phyloP scores from a whole-genome alignment of 129 eudicot species.

The Logfia minima region DNA sequence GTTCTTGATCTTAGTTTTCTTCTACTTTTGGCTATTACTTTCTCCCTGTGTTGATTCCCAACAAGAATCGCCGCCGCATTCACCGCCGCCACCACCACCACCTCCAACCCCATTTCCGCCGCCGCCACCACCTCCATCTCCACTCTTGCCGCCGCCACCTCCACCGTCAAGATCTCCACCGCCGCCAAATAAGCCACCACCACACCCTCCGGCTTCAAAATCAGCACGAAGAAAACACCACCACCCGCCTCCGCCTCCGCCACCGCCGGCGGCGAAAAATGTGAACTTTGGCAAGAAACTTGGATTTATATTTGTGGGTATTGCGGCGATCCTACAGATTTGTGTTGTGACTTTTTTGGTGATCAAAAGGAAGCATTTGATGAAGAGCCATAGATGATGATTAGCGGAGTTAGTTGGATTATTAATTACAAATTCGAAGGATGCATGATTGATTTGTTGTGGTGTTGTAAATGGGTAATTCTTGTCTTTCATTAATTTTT shows the following conservation, averaged over 20 bases:
- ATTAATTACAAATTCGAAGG: background rate
- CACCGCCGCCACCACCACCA: background rate
- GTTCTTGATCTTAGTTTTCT: background rate
- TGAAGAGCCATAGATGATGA: constrained; percentile 20
- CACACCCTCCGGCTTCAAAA: constrained; percentile 23
- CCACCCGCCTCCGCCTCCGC: constrained; percentile 4
- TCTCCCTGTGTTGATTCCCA: background rate
- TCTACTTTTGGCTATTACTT: background rate
- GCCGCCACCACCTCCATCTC: background rate
- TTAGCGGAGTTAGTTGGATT: background rate
- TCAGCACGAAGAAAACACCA: constrained; percentile 10
- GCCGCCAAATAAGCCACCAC: background rate
- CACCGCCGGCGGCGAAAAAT: background rate
- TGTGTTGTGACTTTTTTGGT: constrained; percentile 36
- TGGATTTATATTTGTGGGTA: constrained; percentile 36
- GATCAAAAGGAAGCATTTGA: constrained; percentile 28
- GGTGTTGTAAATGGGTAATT: background rate
- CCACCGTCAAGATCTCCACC: constrained; percentile 1
- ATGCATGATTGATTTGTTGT: background rate
- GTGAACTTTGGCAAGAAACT: constrained; percentile 32
- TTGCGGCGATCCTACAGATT: constrained; percentile 34
- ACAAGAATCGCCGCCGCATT: background rate
- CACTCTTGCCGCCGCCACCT: background rate
- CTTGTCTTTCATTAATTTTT: background rate
- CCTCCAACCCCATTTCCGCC: background rate